Evolutionary conservation across 2,329 filamentous ascomycete genomes (phyloP).

Genomic region (Cladorrhinum sp.): DNA sequence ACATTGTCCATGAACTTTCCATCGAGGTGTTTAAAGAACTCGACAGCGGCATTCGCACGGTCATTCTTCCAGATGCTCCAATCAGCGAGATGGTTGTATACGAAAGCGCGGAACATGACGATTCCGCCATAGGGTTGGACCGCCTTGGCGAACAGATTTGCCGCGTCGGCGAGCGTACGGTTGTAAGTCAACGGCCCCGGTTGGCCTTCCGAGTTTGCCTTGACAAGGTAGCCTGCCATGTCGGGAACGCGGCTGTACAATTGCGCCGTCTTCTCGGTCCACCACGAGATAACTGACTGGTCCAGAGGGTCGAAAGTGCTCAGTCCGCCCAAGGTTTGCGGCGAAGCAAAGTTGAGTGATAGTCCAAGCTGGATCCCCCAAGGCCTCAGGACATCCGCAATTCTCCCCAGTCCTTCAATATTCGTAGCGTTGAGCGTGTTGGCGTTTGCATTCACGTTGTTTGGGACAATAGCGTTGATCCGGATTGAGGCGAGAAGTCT

Average conservation of each 20-base stretch:
- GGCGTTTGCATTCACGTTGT: conserved; percentile 70
- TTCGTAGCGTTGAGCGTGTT: conserved; percentile 54
- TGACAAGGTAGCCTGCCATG: conserved; percentile 66
- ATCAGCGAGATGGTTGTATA: conserved; percentile 56
- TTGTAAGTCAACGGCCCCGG: conserved; percentile 68
- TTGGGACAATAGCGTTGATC: conserved; percentile 65
- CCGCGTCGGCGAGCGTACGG: conserved; percentile 64
- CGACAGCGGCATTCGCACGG: conserved; percentile 66
- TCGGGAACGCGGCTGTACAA: conserved; percentile 63
- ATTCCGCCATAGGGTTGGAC: conserved; percentile 58
- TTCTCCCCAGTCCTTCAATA: conserved; percentile 57
- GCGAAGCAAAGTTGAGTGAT: conserved; percentile 67
- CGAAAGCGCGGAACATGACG: conserved; percentile 70
- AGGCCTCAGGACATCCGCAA: conserved; percentile 64
- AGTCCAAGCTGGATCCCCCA: conserved; percentile 65
- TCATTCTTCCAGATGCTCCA: conserved; percentile 62
- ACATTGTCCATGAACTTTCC: conserved; percentile 67
- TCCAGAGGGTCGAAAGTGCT: conserved; percentile 65
- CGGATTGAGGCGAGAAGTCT: conserved; percentile 64
- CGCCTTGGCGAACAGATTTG: conserved; percentile 64
- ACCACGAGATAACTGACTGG: conserved; percentile 57
- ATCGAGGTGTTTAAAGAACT: conserved; percentile 64
- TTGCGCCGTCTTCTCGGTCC: conserved; percentile 56
- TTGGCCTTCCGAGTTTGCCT: conserved; percentile 70
- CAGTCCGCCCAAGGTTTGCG: conserved; percentile 53